Evolutionary conservation across 2,329 filamentous ascomycete genomes (phyloP).

Genomic region (Zasmidium cellare): DNA sequence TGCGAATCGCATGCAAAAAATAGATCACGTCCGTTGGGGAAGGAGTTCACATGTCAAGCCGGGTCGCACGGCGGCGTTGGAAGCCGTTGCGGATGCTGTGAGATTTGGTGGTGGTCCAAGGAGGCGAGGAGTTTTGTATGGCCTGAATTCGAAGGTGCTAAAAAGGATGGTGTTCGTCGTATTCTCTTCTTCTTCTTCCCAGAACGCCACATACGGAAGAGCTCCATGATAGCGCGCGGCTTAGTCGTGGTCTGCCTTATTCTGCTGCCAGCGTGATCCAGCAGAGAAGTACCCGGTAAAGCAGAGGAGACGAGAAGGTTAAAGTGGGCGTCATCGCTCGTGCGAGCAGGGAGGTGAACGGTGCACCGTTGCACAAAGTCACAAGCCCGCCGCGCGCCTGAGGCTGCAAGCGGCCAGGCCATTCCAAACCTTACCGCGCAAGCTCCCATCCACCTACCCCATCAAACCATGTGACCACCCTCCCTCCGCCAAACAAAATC

Average conservation of each 20-base stretch:
- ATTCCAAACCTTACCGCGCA: not conserved
- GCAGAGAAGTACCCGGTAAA: too few relatives aligned
- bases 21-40: not conserved
- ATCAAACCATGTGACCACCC: not conserved
- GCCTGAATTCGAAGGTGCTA: not conserved
- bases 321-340: not conserved
- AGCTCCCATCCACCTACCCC: not conserved
- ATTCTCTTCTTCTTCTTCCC: not conserved
- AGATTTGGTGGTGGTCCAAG: not conserved
- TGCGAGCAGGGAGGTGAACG: not conserved
- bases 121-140: not conserved
- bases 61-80: not conserved
- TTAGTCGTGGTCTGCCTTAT: not conserved
- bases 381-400: too few relatives aligned
- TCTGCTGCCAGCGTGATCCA: not conserved
- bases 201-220: conserved; percentile 1
- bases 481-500: not conserved
- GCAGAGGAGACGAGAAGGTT: not conserved
- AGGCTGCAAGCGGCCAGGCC: too few relatives aligned
- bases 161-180: not conserved
- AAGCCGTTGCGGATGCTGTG: not conserved
- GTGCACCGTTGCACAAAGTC: not conserved
- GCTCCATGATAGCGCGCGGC: not conserved
- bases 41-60: not conserved
- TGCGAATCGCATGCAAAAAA: not conserved